These are phyloP conservation scores for Raddia distichophylla DNA, from an alignment of 176 grass and related monocot genomes.

Conservation along the genomic window DNA sequence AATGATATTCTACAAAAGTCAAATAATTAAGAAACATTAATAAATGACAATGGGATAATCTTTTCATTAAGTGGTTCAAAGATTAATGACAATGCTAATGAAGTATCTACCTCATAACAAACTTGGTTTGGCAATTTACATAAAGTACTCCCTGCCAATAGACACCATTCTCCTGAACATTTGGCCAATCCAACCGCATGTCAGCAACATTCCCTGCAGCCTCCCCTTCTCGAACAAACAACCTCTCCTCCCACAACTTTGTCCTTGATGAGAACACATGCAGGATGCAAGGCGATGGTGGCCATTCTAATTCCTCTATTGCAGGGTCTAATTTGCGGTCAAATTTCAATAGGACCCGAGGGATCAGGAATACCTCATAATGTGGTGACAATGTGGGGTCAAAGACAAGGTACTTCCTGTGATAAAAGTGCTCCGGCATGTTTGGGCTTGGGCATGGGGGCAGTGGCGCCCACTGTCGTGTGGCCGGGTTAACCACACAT, in stretches of 20 bases:
- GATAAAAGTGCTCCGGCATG: no score
- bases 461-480: no score
- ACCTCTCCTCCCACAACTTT: constrained; percentile 13
- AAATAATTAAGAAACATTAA: background rate
- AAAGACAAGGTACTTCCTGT: no score
- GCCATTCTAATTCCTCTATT: background rate
- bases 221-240: constrained; percentile 8
- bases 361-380: background rate
- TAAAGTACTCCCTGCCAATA: background rate
- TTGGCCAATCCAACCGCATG: no score
- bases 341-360: no score
- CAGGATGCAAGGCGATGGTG: background rate
- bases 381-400: constrained; percentile 11
- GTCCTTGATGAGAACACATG: no score
- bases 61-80: background rate
- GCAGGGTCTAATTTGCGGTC: background rate
- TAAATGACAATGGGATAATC: background rate
- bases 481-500: no score
- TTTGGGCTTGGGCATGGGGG: no score
- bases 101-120: no score
- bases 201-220: background rate
- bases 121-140: background rate
- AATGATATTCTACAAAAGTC: background rate
- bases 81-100: background rate
- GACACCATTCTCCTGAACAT: background rate